Conservation (phyloP, 805 yeast species). For the Hanseniaspora thailandica region DNA sequence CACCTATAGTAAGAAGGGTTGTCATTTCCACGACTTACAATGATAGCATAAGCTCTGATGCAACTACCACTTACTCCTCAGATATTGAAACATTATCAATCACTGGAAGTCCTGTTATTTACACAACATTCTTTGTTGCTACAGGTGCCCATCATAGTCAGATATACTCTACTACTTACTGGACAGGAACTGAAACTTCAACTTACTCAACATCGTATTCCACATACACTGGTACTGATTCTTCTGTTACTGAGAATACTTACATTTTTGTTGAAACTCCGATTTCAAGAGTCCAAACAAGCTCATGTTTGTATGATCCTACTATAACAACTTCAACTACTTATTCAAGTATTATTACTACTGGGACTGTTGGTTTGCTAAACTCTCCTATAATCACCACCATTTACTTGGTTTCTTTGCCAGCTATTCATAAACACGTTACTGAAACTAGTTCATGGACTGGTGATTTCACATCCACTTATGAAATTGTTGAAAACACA, state of each 20-base stretch:
- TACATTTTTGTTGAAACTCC: conserved; percentile 17
- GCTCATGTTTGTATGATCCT: not conserved
- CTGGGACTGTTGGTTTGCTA: not conserved
- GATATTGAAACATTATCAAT: conserved; percentile 1
- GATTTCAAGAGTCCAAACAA: not conserved
- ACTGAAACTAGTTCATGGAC: conserved; percentile 8
- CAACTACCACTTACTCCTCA: conserved; percentile 11
- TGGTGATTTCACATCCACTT: conserved; percentile 9
- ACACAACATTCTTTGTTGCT: conserved; percentile 9
- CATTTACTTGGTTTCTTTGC: conserved; percentile 18
- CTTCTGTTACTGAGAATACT: conserved; percentile 16
- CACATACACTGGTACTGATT: conserved; percentile 17
- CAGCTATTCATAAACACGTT: conserved; percentile 5
- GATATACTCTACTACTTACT: conserved; percentile 5
- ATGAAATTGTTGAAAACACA: not conserved
- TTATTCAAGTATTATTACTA: conserved; percentile 1
- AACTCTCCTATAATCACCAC: conserved; percentile 14
- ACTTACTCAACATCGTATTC: conserved; percentile 15
- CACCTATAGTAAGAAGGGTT: conserved; percentile 7
- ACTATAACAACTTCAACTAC: not conserved
- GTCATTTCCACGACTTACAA: not conserved
- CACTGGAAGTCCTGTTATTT: conserved; percentile 4
- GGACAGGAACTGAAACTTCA: conserved; percentile 16
- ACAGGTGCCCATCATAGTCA: conserved; percentile 13
- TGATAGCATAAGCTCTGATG: not conserved